Conservation (phyloP, 2,329 filamentous ascomycete genomes). For the Beauveria bassiana region DNA sequence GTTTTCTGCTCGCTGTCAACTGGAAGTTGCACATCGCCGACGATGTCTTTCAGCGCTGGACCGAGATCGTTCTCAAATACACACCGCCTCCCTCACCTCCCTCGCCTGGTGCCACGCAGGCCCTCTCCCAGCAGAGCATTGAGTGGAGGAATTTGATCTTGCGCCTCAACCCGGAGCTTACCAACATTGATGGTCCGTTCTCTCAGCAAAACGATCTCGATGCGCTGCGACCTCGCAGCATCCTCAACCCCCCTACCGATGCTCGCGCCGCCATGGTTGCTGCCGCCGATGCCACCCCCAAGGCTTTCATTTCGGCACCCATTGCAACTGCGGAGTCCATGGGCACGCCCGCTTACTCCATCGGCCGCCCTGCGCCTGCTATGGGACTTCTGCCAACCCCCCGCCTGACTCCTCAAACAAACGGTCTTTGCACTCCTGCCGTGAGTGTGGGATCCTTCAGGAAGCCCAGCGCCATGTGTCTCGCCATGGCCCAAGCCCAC, state of each 20-base stretch:
- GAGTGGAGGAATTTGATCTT: conserved; percentile 55
- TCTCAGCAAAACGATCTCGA: conserved; percentile 29
- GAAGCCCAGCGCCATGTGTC: conserved; percentile 49
- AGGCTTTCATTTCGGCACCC: conserved; percentile 32
- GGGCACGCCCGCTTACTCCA: conserved; percentile 35
- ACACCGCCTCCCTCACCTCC: conserved; percentile 62
- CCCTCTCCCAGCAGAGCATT: conserved; percentile 37
- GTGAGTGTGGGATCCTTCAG: conserved; percentile 46
- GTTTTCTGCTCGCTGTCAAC: conserved; percentile 80
- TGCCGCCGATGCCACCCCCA: conserved; percentile 28
- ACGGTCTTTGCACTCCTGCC: conserved; percentile 52
- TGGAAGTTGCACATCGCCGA: conserved; percentile 95
- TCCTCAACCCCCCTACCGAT: conserved; percentile 36
- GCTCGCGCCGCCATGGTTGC: conserved; percentile 27
- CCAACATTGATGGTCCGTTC: conserved; percentile 49
- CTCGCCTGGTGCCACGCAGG: conserved; percentile 41
- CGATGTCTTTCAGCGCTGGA: conserved; percentile 84
- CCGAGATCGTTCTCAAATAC: conserved; percentile 80
- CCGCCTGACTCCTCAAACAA: conserved; percentile 48
- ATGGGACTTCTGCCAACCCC: conserved; percentile 51
- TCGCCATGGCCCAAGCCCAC: conserved; percentile 50
- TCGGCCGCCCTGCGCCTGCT: conserved; percentile 42
- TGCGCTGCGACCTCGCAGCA: conserved; percentile 34
- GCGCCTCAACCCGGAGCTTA: conserved; percentile 47
- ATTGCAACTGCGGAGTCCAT: conserved; percentile 41